Evolutionary conservation across 2,329 filamentous ascomycete genomes (phyloP), one percentile per base, ranked within the genome.

Genomic region (Hymenoscyphus fructigenus): DNA sequence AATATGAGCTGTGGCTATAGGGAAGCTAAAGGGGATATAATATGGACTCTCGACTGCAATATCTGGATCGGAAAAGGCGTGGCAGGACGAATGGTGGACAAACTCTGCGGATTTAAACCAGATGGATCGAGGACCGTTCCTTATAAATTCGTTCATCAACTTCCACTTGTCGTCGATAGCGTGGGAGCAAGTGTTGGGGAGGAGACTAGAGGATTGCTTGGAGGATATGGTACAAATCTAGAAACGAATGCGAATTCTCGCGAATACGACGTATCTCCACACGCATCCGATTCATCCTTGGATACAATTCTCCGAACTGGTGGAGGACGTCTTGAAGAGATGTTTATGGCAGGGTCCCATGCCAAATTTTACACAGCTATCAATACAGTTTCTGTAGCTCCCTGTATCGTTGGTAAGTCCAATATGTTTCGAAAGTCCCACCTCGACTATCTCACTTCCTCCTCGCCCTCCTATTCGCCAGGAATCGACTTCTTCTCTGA

Each of bases 341-440:
- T 94, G 78, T 99, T 98, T 80, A 91, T 99, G 84, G 89, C 92
- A 0, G 95, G 93, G 0, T 88, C 92, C 0, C 95, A 99, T 77
- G 92, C 93, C 71, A 99, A 99, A 76, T 98, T 99, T 82, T 99
- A 99, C 80, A 90, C 90, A 9, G 95, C 94, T 67, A 99, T 99
- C 83, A 98, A 98, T 78, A 91, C 92, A 0, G 92, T 97, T 17
- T 85, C 91, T 3, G 80, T 98, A 61, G 95, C 95, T 0, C 95
- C 96, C 9, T 99, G 95, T 78, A 90, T 96, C 65, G 90, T 98
- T 26, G 95, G 95, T 60, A 99, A 99, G 80, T 96, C 92, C 73
- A 98, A 96, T 79, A 98, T 99, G 93, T 99, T 98, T 79, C 91
- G 95, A 65, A 91, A 91, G 67, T 91, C 92, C 0, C 94, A 99